These are phyloP conservation scores for Amaranthus hypochondriacus DNA, from an alignment of 148 eudicot species.

Conservation along the genomic window DNA sequence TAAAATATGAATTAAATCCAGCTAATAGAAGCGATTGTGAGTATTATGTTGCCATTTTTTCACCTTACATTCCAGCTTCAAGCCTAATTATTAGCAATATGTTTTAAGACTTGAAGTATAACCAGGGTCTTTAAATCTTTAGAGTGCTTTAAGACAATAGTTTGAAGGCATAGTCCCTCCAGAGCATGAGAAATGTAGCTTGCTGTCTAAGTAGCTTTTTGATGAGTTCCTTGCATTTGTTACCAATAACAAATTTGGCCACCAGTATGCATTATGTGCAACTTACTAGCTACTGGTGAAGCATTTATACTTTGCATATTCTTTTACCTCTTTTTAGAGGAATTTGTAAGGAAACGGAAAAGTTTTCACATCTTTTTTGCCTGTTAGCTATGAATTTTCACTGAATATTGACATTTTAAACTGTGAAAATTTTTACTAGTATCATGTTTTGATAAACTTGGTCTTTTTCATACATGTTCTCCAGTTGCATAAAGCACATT, in stretches of 20 bases:
- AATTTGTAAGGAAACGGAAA: too few relatives aligned
- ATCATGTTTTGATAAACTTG: too few relatives aligned
- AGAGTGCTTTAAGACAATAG: slow-evolving; percentile 76
- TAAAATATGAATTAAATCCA: too few relatives aligned
- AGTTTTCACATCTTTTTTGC: too few relatives aligned
- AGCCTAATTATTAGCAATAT: neutral
- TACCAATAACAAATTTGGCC: slow-evolving; percentile 52
- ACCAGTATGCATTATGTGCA: slow-evolving; percentile 36
- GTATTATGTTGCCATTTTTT: slow-evolving; percentile 18
- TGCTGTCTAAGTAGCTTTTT: slow-evolving; percentile 51
- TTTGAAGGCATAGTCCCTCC: slow-evolving; percentile 57
- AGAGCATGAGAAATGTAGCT: slow-evolving; percentile 50
- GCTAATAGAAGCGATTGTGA: slow-evolving; percentile 42
- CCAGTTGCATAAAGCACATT: too few relatives aligned
- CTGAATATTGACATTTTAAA: too few relatives aligned
- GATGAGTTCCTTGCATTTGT: slow-evolving; percentile 47
- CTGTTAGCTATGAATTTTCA: neutral
- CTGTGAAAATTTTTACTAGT: too few relatives aligned
- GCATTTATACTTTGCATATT: slow-evolving; percentile 7
- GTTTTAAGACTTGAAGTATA: neutral
- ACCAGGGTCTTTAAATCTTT: slow-evolving; percentile 14
- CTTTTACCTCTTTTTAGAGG: neutral
- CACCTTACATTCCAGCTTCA: too few relatives aligned
- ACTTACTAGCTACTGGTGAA: neutral
- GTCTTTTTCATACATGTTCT: too few relatives aligned